Base-by-base conservation (phyloP, 768 basidiomycete species). In the Trametes cingulata region DNA sequence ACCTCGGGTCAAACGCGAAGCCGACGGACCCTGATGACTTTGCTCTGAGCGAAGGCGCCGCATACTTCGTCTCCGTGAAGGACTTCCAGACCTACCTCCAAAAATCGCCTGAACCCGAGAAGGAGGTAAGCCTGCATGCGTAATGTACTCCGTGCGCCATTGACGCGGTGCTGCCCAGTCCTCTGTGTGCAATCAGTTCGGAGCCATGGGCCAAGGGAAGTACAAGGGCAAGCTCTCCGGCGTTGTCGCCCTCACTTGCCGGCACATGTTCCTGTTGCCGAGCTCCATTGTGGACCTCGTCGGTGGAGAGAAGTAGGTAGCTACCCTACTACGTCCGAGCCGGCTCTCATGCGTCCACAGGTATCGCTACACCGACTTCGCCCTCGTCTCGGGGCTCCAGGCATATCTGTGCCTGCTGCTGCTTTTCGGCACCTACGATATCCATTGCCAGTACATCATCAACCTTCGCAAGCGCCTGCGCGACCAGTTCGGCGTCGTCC, bases 401-500 rank as follows among this genome's bases (percentile, higher is more conserved):
- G 27, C 6, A 3, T 62, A 60, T 49, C 50, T 63, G 20, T 7
- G 14, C 48, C 43, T 66, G 37, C 37, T 49, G 43, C 24, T 61
- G 13, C 27, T 56, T 2, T 53, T 29, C 3, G 19, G 13, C 13
- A 22, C 42, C 4, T 73, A 73, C 52, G 72, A 72, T 54, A 72
- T 72, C 54, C 61, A 61, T 24, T 72, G 69, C 50, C 68, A 73
- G 40, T 70, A 65, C 37, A 61, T 40, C 9, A 58, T 61, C 2
- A 43, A 62, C 12, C 56, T 65, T 27, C 24, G 24, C 6, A 37
- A 61, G 22, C 54, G 63, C 7, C 43, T 68, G n/a, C n/a, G n/a
- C 20, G 27, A 17, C 22, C 50, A 59, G 9, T 55, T 67, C 20
- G n/a, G 17, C 12, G 22, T 45, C 14, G 22, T 47, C 17, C 33